Conservation (phyloP, 2,329 filamentous ascomycete species). For the Ophiostoma sp. region DNA sequence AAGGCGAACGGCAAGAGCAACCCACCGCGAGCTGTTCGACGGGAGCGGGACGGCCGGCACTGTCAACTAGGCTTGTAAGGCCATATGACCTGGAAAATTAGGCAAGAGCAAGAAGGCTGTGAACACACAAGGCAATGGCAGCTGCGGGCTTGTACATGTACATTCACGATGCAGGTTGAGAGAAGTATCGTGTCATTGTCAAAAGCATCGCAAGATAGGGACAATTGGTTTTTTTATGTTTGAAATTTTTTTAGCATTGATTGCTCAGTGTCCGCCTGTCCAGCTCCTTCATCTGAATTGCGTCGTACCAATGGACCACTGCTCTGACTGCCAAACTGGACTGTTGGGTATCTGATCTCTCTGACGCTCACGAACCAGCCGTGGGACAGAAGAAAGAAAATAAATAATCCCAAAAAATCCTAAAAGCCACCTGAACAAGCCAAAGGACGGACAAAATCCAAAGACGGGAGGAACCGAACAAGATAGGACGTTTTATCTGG, state of each 20-base stretch:
- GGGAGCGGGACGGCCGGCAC: neutral
- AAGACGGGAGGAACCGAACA: neutral
- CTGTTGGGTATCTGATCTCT: neutral
- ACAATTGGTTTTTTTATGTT: neutral
- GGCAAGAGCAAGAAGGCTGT: neutral
- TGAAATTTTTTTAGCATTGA: conserved; percentile 16
- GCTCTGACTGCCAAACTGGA: neutral
- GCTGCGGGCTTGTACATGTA: neutral
- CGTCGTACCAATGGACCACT: neutral
- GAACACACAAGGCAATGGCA: no score
- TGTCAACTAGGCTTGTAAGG: neutral
- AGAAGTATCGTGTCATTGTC: neutral
- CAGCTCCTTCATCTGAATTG: conserved; percentile 1
- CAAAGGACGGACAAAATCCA: neutral
- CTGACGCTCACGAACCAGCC: conserved; percentile 9
- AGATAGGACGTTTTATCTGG: neutral
- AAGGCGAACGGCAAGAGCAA: neutral
- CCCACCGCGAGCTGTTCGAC: neutral
- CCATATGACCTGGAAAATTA: conserved; percentile 4
- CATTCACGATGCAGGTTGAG: neutral
- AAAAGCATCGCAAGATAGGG: neutral
- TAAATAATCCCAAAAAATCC: neutral
- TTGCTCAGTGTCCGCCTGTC: conserved; percentile 3
- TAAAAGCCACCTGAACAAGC: neutral
- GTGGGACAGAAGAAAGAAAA: neutral